Conservation (phyloP, 1,284 basidiomycete genomes). For the Cryptococcus sp. region DNA sequence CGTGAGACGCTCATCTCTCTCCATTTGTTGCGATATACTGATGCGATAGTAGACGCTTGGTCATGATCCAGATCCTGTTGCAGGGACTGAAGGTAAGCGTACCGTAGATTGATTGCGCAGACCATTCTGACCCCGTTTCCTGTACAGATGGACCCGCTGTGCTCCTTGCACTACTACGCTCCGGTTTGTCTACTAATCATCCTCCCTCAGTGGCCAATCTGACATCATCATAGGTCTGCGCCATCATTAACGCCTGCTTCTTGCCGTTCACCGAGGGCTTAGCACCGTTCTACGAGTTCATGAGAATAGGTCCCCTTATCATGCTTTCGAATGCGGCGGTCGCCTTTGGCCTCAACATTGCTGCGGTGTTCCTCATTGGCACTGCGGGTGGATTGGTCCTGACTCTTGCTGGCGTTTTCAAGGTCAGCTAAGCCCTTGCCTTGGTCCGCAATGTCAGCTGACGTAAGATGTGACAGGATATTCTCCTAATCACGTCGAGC, state of each 20-base stretch:
- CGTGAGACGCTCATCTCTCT: constrained; percentile 17
- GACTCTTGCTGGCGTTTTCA: constrained; percentile 92
- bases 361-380: constrained; percentile 91
- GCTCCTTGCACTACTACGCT: constrained; percentile 93
- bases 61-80: constrained; percentile 76
- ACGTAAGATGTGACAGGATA: constrained; percentile 62
- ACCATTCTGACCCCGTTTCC: neutral
- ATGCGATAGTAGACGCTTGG: constrained; percentile 61
- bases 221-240: constrained; percentile 62
- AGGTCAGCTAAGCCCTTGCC: constrained; percentile 55
- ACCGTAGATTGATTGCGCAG: neutral
- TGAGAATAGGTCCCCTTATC: constrained; percentile 70
- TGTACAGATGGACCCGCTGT: constrained; percentile 83
- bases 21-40: neutral
- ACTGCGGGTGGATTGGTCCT: constrained; percentile 83
- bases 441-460: neutral
- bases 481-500: constrained; percentile 84
- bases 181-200: constrained; percentile 55
- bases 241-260: constrained; percentile 78
- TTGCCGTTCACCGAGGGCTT: constrained; percentile 88
- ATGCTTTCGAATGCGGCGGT: constrained; percentile 80
- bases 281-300: constrained; percentile 76
- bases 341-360: constrained; percentile 85
- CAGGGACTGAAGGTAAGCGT: constrained; percentile 48
- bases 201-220: neutral